phyloP scores from a whole-genome alignment of 2,329 filamentous ascomycete genomes.

The Tolypocladium nubicola region DNA sequence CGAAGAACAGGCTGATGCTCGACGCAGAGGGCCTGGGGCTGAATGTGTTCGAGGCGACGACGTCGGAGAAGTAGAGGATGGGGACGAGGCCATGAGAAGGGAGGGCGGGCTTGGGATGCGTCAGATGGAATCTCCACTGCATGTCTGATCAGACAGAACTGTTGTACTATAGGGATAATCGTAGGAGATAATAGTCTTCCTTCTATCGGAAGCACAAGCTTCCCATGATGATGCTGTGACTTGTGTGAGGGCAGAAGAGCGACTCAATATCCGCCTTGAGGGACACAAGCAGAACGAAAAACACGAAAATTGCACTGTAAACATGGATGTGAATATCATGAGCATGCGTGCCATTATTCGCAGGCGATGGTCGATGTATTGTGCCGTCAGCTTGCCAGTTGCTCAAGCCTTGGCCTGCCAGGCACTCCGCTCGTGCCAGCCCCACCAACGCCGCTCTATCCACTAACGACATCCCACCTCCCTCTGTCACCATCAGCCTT shows the following conservation, averaged over 20 bases:
- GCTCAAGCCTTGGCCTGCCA: not conserved
- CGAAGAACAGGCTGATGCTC: constrained; percentile 88
- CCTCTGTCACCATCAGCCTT: not conserved
- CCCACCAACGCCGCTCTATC: not conserved
- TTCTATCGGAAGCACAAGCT: not conserved
- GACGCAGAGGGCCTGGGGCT: constrained; percentile 85
- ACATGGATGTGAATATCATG: not conserved
- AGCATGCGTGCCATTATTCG: not conserved
- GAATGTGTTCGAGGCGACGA: constrained; percentile 58
- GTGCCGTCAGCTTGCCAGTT: not conserved
- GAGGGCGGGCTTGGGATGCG: constrained; percentile 2
- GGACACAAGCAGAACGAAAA: not conserved
- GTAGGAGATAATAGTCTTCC: constrained; percentile 1
- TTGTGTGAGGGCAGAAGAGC: not conserved
- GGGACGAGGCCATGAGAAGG: constrained; percentile 3
- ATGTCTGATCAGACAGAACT: constrained; percentile 17
- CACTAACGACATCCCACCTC: not conserved
- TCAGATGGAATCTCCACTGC: constrained; percentile 35
- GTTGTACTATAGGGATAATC: constrained; percentile 17
- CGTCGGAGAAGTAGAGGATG: constrained; percentile 29
- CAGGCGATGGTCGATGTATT: not conserved
- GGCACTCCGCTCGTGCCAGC: not conserved
- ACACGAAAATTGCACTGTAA: not conserved
- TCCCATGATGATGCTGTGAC: not conserved
- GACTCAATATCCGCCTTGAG: not conserved